Evolutionary conservation across 345 rosid genomes (phyloP).

Genomic region (Euphorbia lathyris): DNA sequence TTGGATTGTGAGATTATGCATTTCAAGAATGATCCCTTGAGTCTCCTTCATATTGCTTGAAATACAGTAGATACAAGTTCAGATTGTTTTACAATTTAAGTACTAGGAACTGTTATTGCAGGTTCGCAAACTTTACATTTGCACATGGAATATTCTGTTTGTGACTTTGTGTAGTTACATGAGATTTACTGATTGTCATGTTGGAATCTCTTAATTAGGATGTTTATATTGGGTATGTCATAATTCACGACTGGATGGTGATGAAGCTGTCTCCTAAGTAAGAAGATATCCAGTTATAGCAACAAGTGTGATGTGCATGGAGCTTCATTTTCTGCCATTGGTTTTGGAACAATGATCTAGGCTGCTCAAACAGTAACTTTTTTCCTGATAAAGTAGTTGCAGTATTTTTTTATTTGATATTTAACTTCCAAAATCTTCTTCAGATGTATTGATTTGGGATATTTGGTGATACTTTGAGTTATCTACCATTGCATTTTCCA

Average conservation of each 20-base stretch:
- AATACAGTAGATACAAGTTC: constrained; percentile 1
- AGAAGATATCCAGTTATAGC: constrained; percentile 82
- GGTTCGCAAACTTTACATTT: constrained; percentile 27
- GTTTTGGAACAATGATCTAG: constrained; percentile 38
- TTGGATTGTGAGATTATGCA: neutral
- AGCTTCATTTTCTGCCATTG: constrained; percentile 46
- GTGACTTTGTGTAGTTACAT: constrained; percentile 35
- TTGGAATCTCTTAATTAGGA: constrained; percentile 86
- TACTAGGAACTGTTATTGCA: constrained; percentile 15
- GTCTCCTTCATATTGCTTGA: constrained; percentile 13
- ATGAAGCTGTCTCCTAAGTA: constrained; percentile 77
- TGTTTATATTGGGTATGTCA: constrained; percentile 72
- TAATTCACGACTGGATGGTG: constrained; percentile 69
- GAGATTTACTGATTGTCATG: constrained; percentile 48
- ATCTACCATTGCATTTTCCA: neutral
- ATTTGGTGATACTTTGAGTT: constrained; percentile 1
- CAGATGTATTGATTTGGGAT: constrained; percentile 5
- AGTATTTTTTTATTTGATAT: constrained; percentile 20
- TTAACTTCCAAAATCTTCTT: constrained; percentile 13
- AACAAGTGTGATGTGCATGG: constrained; percentile 60
- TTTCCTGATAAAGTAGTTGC: constrained; percentile 9
- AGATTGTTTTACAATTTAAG: constrained; percentile 5
- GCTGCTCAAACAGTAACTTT: constrained; percentile 32
- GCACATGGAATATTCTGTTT: constrained; percentile 41
- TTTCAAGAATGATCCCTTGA: neutral